Conservation (phyloP, 768 basidiomycete genomes). For the Calvatia gigantea region DNA sequence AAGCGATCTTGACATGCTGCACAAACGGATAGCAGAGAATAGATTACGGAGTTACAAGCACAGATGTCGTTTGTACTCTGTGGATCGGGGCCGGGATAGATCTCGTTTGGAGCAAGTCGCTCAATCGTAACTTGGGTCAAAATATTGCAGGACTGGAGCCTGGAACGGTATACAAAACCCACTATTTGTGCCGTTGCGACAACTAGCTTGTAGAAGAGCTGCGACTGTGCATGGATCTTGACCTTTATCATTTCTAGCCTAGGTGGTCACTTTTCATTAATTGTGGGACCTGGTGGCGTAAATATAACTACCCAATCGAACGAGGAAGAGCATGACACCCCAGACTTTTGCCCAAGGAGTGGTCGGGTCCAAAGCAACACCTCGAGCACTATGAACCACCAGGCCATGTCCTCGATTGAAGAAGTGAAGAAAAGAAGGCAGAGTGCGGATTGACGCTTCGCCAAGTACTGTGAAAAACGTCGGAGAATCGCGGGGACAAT, state of each 20-base stretch:
- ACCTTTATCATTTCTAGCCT: conserved; percentile 19
- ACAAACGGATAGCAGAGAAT: conserved; percentile 29
- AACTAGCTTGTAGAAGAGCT: conserved; percentile 16
- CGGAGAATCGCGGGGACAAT: neutral
- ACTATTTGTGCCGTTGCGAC: conserved; percentile 7
- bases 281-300: neutral
- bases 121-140: conserved; percentile 3
- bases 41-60: conserved; percentile 29
- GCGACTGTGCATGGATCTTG: conserved; percentile 20
- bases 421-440: neutral
- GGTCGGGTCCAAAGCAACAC: neutral
- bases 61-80: conserved; percentile 18
- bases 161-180: neutral
- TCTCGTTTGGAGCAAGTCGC: conserved; percentile 6
- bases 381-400: neutral
- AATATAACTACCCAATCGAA: conserved; percentile 17
- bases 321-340: conserved; percentile 3
- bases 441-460: neutral
- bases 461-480: neutral
- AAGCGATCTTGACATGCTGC: conserved; percentile 23
- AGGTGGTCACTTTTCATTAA: neutral
- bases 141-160: neutral
- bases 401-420: neutral
- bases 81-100: conserved; percentile 12
- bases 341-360: neutral